These are phyloP conservation scores for Beauveria caledonica DNA, from an alignment of 2,329 filamentous ascomycete genomes.

Conservation along the genomic window DNA sequence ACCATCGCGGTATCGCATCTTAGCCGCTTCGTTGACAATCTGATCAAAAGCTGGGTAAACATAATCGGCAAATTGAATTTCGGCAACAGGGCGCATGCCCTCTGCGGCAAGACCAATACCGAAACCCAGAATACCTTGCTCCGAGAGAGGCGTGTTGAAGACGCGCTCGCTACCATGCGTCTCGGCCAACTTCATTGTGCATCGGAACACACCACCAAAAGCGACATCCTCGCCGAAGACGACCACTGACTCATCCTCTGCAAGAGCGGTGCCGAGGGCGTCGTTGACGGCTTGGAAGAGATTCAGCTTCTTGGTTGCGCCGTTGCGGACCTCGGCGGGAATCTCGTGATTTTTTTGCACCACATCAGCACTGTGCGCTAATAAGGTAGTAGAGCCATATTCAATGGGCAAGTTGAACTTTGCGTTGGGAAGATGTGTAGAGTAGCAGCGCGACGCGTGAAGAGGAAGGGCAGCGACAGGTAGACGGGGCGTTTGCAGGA, in stretches of 20 bases:
- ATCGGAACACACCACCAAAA: constrained; percentile 93
- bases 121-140: constrained; percentile 92
- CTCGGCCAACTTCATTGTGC: constrained; percentile 81
- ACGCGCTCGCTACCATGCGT: constrained; percentile 83
- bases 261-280: constrained; percentile 73
- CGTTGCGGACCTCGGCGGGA: constrained; percentile 53
- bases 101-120: constrained; percentile 84
- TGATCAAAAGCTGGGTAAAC: constrained; percentile 91
- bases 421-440: constrained; percentile 50
- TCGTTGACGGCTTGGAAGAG: constrained; percentile 92
- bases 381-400: constrained; percentile 71
- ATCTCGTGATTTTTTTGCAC: constrained; percentile 68
- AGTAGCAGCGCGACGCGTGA: constrained; percentile 32
- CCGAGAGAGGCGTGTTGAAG: constrained; percentile 91
- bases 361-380: constrained; percentile 69
- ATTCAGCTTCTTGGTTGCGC: constrained; percentile 79
- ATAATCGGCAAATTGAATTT: constrained; percentile 95
- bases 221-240: constrained; percentile 96
- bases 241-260: constrained; percentile 75
- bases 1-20: constrained; percentile 71
- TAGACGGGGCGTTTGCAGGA: constrained; percentile 15
- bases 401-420: constrained; percentile 79
- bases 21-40: constrained; percentile 87
- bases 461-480: constrained; percentile 3
- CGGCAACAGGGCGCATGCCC: constrained; percentile 86